Conservation (phyloP, 2,329 filamentous ascomycete species). For the Clarireedia paspali region DNA sequence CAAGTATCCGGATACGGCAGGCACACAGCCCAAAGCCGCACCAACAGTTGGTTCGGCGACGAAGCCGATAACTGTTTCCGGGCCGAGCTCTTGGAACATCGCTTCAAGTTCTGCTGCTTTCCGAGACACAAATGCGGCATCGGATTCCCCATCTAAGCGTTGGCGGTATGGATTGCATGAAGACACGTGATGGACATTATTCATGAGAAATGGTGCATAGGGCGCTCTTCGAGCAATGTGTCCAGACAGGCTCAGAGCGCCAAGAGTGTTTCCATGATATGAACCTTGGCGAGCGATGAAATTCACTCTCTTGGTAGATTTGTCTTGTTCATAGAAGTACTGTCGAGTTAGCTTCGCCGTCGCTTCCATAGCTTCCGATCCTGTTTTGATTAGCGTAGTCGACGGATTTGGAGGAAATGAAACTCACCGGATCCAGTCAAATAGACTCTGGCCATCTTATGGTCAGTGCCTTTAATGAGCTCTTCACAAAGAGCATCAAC, state of each 20-base stretch:
- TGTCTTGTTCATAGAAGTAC: conserved; percentile 51
- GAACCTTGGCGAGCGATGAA: conserved; percentile 59
- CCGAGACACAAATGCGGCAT: conserved; percentile 46
- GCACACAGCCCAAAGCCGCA: conserved; percentile 62
- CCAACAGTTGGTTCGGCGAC: conserved; percentile 59
- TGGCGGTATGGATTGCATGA: conserved; percentile 59
- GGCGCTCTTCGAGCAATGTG: conserved; percentile 50
- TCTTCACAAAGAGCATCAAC: conserved; percentile 40
- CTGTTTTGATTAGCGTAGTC: conserved; percentile 29
- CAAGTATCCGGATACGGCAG: conserved; percentile 61
- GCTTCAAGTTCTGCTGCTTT: conserved; percentile 55
- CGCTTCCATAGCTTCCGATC: conserved; percentile 62
- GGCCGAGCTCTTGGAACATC: conserved; percentile 52
- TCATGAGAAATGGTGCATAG: conserved; percentile 49
- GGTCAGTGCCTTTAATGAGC: conserved; percentile 33
- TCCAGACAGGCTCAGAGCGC: conserved; percentile 51
- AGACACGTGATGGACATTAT: conserved; percentile 48
- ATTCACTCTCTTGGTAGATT: conserved; percentile 38
- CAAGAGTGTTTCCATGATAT: conserved; percentile 65
- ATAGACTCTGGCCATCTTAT: conserved; percentile 46
- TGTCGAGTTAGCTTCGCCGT: conserved; percentile 61
- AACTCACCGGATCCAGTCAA: conserved; percentile 48
- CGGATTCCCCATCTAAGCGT: conserved; percentile 40
- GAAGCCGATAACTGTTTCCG: conserved; percentile 57
- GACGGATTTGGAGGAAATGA: neutral